These are phyloP conservation scores for Penicillium sp. DNA, from an alignment of 2,329 filamentous ascomycete genomes.

Conservation along the genomic window DNA sequence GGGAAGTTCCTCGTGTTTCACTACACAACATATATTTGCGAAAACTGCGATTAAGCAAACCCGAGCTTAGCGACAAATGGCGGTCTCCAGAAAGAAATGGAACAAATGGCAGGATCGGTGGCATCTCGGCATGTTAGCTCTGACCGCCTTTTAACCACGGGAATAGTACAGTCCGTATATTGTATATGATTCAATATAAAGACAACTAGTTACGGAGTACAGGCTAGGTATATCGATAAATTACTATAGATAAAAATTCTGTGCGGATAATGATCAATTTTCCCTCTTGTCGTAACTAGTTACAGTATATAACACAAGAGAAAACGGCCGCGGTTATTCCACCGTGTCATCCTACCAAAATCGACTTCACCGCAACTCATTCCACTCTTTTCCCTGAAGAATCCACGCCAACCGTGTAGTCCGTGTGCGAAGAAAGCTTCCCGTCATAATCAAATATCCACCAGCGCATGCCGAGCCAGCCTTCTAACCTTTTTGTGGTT, in stretches of 20 bases:
- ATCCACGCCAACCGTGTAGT: slow-evolving; percentile 11
- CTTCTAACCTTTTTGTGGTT: slow-evolving; percentile 27
- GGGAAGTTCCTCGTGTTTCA: not conserved
- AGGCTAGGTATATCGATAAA: not conserved
- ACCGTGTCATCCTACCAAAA: slow-evolving; percentile 1
- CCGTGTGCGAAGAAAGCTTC: slow-evolving; percentile 14
- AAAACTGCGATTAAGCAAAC: not conserved
- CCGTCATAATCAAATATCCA: slow-evolving; percentile 9
- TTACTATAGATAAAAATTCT: slow-evolving; percentile 2
- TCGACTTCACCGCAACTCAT: slow-evolving; percentile 7
- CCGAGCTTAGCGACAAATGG: slow-evolving; percentile 2
- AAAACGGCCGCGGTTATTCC: slow-evolving; percentile 15
- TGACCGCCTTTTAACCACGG: slow-evolving; percentile 14
- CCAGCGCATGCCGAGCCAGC: slow-evolving; percentile 13
- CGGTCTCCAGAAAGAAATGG: slow-evolving; percentile 4
- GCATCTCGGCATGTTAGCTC: slow-evolving; percentile 15
- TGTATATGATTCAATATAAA: not conserved
- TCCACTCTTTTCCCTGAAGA: slow-evolving; percentile 5
- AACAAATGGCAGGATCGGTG: slow-evolving; percentile 13
- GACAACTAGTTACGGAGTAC: not conserved
- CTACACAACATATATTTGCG: not conserved
- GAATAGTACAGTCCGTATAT: not conserved
- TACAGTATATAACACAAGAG: slow-evolving; percentile 20
- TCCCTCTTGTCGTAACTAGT: slow-evolving; percentile 18
- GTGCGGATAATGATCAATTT: slow-evolving; percentile 21